A percentile compares a stretch with the other conserved stretches of the same genome.
phyloP scores from a whole-genome alignment of 495 filamentous ascomycete species.

The Parmelia sp. region DNA sequence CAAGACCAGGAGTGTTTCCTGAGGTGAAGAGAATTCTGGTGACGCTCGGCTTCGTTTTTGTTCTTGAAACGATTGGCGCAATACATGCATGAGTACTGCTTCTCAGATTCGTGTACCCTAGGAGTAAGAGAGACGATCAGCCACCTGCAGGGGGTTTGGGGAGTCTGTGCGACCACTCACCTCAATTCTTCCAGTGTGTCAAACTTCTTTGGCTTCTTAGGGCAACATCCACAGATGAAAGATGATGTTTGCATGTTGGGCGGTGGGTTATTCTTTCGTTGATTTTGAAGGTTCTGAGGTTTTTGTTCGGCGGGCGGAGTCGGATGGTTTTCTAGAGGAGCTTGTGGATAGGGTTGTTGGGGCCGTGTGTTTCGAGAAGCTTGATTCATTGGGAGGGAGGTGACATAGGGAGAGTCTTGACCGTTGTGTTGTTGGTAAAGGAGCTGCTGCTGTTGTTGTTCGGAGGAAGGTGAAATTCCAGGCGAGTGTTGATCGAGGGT shows the following conservation, averaged over 20 bases:
- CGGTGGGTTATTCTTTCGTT: constrained; percentile 24
- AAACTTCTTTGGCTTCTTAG: constrained; percentile 98
- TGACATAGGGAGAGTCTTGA: constrained; percentile 53
- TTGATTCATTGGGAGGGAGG: constrained; percentile 53
- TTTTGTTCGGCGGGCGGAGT: constrained; percentile 34
- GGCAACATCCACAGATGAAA: constrained; percentile 93
- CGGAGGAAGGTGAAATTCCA: constrained; percentile 59
- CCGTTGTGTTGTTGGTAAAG: constrained; percentile 34
- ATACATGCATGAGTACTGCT: constrained; percentile 88
- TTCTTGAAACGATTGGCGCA: constrained; percentile 98
- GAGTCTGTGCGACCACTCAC: constrained; percentile 47
- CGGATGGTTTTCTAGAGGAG: constrained; percentile 38
- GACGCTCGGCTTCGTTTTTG: constrained; percentile 96
- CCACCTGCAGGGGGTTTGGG: neutral
- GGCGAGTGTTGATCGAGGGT: constrained; percentile 71
- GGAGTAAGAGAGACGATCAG: constrained; percentile 15
- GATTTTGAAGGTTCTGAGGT: constrained; percentile 16
- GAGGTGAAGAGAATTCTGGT: constrained; percentile 94
- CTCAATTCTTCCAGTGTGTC: constrained; percentile 77
- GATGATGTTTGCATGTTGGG: constrained; percentile 40
- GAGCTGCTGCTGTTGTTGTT: constrained; percentile 34
- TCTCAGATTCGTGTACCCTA: constrained; percentile 82
- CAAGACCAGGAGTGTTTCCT: constrained; percentile 98
- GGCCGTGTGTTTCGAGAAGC: constrained; percentile 50
- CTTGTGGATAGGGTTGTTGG: constrained; percentile 41